A percentile compares a stretch with the other conserved stretches of the same genome.
These are phyloP conservation scores for Botrytis sinoallii DNA, from an alignment of 2,329 filamentous ascomycete species.

Conservation along the genomic window DNA sequence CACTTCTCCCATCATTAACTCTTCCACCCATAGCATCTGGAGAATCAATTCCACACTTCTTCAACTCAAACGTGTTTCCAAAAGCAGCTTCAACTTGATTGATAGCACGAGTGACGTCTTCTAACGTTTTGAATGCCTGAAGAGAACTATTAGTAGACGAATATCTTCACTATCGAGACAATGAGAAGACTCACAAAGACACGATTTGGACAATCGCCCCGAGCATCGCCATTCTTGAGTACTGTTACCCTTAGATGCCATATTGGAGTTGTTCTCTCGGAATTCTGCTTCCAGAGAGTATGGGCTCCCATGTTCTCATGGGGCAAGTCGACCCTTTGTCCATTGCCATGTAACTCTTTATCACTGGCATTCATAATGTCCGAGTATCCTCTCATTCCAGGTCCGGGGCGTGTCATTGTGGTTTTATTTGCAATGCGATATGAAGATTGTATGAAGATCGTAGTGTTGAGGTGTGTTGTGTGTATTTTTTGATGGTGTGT, in stretches of 20 bases:
- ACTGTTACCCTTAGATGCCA: slow-evolving; percentile 31
- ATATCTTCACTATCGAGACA: background rate
- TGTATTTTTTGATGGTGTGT: background rate
- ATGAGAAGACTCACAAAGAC: slow-evolving; percentile 27
- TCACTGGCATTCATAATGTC: slow-evolving; percentile 15
- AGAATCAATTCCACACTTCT: slow-evolving; percentile 29
- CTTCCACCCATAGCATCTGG: slow-evolving; percentile 31
- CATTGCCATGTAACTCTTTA: slow-evolving; percentile 22
- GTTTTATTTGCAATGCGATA: too few relatives aligned
- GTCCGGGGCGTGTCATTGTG: background rate
- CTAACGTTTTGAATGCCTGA: slow-evolving; percentile 31
- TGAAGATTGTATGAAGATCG: background rate
- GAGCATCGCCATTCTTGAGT: slow-evolving; percentile 29
- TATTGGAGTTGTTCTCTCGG: slow-evolving; percentile 20
- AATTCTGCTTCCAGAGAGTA: slow-evolving; percentile 28
- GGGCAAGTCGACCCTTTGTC: slow-evolving; percentile 24
- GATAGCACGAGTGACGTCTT: slow-evolving; percentile 29
- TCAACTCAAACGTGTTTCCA: slow-evolving; percentile 26
- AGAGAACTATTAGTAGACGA: background rate
- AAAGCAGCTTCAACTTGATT: slow-evolving; percentile 31
- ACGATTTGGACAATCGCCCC: slow-evolving; percentile 28
- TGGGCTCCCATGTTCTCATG: slow-evolving; percentile 22
- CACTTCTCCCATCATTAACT: slow-evolving; percentile 31
- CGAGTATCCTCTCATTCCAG: slow-evolving; percentile 16
- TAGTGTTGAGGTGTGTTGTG: background rate